Conservation (phyloP, 2,329 filamentous ascomycete species). For the Fusarium equiseti region DNA sequence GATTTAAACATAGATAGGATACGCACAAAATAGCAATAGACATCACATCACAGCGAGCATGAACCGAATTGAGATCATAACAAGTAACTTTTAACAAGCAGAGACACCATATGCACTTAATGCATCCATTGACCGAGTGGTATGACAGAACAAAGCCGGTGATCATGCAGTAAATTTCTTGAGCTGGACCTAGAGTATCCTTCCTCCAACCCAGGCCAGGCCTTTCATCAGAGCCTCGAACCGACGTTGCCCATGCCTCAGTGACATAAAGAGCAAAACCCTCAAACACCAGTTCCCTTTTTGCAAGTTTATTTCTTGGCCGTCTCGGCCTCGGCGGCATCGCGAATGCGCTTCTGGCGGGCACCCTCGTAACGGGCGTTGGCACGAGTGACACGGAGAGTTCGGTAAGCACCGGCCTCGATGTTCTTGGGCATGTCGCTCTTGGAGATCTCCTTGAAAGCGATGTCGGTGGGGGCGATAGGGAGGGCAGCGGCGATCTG, state of each 20-base stretch:
- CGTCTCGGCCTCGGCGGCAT: constrained; percentile 84
- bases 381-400: constrained; percentile 85
- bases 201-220: constrained; percentile 53
- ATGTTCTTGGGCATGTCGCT: constrained; percentile 79
- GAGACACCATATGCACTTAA: constrained; percentile 39
- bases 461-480: constrained; percentile 75
- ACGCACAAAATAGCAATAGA: constrained; percentile 3
- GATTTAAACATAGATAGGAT: background rate
- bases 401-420: constrained; percentile 88
- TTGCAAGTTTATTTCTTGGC: constrained; percentile 82
- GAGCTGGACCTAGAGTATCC: constrained; percentile 57
- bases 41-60: background rate
- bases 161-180: constrained; percentile 59
- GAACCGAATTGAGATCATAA: constrained; percentile 19
- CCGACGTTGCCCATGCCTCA: constrained; percentile 55
- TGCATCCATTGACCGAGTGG: constrained; percentile 49
- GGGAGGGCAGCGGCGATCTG: constrained; percentile 69
- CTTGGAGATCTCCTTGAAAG: constrained; percentile 82
- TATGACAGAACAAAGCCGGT: constrained; percentile 53
- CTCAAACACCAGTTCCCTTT: constrained; percentile 58
- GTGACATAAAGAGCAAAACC: constrained; percentile 59
- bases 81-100: constrained; percentile 38
- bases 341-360: constrained; percentile 93
- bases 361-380: constrained; percentile 84
- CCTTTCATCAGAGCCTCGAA: constrained; percentile 54